Conservation (phyloP, 306 rosid species). For the Delonix regia region DNA sequence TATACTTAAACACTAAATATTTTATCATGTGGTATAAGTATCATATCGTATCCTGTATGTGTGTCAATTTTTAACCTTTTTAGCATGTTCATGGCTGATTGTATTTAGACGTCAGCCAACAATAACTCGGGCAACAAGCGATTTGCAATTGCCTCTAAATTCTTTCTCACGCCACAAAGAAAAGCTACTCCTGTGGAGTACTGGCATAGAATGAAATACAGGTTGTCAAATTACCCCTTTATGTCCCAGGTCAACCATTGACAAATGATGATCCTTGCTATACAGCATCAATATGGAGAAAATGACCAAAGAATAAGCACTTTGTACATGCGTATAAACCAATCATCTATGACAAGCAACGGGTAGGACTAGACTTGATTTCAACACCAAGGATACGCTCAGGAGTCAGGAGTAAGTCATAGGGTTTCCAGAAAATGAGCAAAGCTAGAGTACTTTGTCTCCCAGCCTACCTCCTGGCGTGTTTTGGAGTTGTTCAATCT, state of each 20-base stretch:
- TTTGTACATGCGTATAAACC: not conserved
- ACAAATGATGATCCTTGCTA: slow-evolving; percentile 29
- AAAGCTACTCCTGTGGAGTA: too few relatives aligned
- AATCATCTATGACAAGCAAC: not conserved
- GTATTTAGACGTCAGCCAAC: too few relatives aligned
- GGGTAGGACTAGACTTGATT: not conserved
- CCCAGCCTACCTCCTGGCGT: slow-evolving; percentile 86
- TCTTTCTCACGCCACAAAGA: too few relatives aligned
- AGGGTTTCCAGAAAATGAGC: slow-evolving; percentile 68
- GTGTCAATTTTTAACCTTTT: too few relatives aligned
- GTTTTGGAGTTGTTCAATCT: slow-evolving; percentile 85
- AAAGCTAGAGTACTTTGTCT: slow-evolving; percentile 86
- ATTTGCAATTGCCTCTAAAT: too few relatives aligned
- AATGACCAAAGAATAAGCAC: slow-evolving; percentile 5
- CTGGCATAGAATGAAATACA: not conserved
- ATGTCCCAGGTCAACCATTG: slow-evolving; percentile 6
- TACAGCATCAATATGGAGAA: slow-evolving; percentile 38
- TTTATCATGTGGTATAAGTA: too few relatives aligned
- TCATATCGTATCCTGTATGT: too few relatives aligned
- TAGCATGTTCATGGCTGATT: too few relatives aligned
- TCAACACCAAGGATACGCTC: slow-evolving; percentile 26
- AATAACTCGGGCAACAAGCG: too few relatives aligned
- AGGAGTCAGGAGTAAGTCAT: slow-evolving; percentile 24
- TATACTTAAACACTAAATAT: too few relatives aligned
- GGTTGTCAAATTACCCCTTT: slow-evolving; percentile 14